Percentiles rank a stretch among this genome's conserved stretches.
Evolutionary conservation across 2,329 filamentous ascomycete genomes (phyloP).

Genomic region (Talaromyces sp.): DNA sequence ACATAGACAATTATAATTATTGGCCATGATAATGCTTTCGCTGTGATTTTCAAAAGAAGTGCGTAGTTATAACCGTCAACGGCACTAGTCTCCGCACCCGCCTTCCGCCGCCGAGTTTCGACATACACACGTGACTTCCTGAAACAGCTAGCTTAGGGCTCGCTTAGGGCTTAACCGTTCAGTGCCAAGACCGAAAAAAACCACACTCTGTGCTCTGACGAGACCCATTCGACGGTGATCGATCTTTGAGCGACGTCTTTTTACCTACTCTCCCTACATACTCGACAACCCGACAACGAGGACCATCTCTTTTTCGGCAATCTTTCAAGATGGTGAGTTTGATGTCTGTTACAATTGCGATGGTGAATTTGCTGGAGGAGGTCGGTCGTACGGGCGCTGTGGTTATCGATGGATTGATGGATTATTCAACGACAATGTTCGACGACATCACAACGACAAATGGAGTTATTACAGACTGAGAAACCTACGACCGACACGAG

Average conservation of each 20-base stretch:
- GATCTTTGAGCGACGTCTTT: slow-evolving; percentile 8
- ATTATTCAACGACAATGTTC: not conserved
- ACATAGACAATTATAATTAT: not conserved
- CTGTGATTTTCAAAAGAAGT: too few relatives aligned
- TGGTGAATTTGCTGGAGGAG: not conserved
- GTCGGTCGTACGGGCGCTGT: not conserved
- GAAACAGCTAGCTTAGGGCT: slow-evolving; percentile 40
- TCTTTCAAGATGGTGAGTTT: slow-evolving; percentile 45
- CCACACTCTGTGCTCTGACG: slow-evolving; percentile 27
- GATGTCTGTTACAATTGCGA: not conserved
- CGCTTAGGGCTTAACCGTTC: slow-evolving; percentile 34
- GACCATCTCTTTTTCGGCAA: slow-evolving; percentile 41
- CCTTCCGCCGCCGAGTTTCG: not conserved
- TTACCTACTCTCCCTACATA: slow-evolving; percentile 2
- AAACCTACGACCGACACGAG: not conserved
- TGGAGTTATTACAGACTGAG: not conserved
- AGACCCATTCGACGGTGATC: slow-evolving; percentile 7
- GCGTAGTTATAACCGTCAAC: not conserved
- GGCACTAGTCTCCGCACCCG: not conserved
- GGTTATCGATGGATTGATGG: not conserved
- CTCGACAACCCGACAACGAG: slow-evolving; percentile 31
- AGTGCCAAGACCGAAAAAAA: slow-evolving; percentile 39
- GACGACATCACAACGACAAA: not conserved
- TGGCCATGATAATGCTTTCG: not conserved
- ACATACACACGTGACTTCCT: slow-evolving; percentile 13